These are phyloP conservation scores for Sabuloglossum arenarium DNA, from an alignment of 495 filamentous ascomycete species.

Conservation along the genomic window DNA sequence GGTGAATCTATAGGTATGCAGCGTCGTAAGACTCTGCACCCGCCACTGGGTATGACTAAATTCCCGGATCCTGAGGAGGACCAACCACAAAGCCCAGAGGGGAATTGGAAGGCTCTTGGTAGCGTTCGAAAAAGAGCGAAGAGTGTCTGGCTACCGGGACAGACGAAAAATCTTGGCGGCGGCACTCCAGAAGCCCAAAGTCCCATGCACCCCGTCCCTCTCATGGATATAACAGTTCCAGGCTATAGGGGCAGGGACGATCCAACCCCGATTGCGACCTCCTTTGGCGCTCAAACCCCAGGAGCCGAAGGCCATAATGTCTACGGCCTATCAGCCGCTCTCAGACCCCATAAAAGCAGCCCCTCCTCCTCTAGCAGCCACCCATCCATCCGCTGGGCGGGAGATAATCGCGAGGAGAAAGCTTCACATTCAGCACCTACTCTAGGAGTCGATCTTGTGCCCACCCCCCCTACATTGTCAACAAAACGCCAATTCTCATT, in stretches of 20 bases:
- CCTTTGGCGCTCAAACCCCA: not conserved
- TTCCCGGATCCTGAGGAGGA: conserved; percentile 51
- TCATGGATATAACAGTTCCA: conserved; percentile 18
- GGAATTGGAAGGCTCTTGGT: conserved; percentile 36
- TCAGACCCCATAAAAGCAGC: conserved; percentile 1
- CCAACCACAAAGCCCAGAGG: conserved; percentile 15
- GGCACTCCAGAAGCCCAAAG: conserved; percentile 14
- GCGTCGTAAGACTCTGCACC: conserved; percentile 37
- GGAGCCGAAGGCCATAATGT: conserved; percentile 7
- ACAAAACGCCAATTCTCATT: conserved; percentile 70
- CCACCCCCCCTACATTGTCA: conserved; percentile 25
- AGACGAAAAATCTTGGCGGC: conserved; percentile 7
- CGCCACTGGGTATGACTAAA: conserved; percentile 71
- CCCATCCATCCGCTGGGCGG: conserved; percentile 16
- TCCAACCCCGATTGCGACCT: not conserved
- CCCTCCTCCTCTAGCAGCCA: conserved; percentile 2
- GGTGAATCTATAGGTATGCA: conserved; percentile 15
- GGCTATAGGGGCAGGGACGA: not conserved
- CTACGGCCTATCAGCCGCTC: conserved; percentile 11
- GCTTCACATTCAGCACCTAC: not conserved
- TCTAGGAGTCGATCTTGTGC: conserved; percentile 19
- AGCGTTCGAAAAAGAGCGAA: conserved; percentile 30
- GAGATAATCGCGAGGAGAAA: conserved; percentile 8
- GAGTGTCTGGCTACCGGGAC: conserved; percentile 12
- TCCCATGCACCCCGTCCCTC: conserved; percentile 34